phyloP scores from a whole-genome alignment of 371 early-diverging fungal genomes.

The Apophysomyces sp. region DNA sequence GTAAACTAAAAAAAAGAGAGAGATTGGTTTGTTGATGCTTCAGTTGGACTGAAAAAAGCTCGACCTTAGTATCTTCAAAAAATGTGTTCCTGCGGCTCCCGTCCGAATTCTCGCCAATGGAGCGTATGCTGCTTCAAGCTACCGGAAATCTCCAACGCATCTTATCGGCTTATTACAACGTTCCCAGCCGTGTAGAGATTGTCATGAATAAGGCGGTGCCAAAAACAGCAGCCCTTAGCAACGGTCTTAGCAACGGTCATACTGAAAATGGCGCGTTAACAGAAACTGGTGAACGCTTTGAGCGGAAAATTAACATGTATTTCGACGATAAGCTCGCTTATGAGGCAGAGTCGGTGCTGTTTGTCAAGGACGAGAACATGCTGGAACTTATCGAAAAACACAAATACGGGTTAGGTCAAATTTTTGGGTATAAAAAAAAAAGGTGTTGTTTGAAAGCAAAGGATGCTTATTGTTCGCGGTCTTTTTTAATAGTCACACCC shows the following conservation, averaged over 20 bases:
- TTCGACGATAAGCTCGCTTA: constrained; percentile 39
- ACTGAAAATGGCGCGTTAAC: constrained; percentile 1
- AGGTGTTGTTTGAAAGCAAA: not conserved
- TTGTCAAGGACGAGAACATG: constrained; percentile 31
- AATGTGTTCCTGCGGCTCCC: constrained; percentile 42
- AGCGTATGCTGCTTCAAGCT: constrained; percentile 45
- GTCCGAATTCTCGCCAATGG: constrained; percentile 35
- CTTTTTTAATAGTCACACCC: constrained; percentile 25
- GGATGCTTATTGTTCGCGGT: not conserved
- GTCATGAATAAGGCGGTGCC: constrained; percentile 26
- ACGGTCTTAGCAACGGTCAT: no score
- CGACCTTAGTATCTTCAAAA: constrained; percentile 32
- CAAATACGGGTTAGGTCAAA: constrained; percentile 48
- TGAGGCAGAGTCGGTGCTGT: constrained; percentile 42
- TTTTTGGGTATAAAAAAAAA: constrained; percentile 34
- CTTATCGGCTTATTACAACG: constrained; percentile 46
- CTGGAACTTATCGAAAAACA: constrained; percentile 41
- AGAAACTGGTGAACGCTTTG: constrained; percentile 15
- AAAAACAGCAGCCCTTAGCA: not conserved
- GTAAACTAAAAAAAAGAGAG: constrained; percentile 13
- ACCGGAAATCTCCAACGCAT: constrained; percentile 44
- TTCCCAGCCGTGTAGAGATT: constrained; percentile 40
- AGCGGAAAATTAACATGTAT: constrained; percentile 40
- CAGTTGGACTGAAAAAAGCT: not conserved
- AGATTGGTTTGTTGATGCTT: not conserved